Evolutionary conservation across 1,284 basidiomycete species (phyloP), one percentile per base, ranked within the genome.

Genomic region (Sanghuangporus baumii): DNA sequence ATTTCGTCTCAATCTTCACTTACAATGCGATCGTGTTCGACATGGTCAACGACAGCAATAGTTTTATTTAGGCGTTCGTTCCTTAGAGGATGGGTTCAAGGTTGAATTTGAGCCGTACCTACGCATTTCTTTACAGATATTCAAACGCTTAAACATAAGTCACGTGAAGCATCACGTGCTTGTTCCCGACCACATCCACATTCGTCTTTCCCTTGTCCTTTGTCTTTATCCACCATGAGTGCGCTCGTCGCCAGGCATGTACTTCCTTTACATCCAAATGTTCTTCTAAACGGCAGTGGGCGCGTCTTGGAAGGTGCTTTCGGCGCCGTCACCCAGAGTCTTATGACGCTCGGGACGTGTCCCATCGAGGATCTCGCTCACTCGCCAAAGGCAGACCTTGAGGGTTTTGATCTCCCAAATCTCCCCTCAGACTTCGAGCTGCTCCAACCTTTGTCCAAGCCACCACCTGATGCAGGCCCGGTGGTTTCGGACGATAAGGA

Each of bases 1-100:
- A 31, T 3, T 5, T 38, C 6, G 9, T 46, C 31, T 31, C 11
- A 46, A 37, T 11, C 16, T 26, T 23, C 3, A 80, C 87, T 66
- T 72, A 87, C 88, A 91, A 73, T 6, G 88, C 81, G 66, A 91
- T 89, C 14, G 88, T 90, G 74, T 89, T 89, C 18, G 88, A 88
- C 88, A 89, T 89, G 43, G 51, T 54, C 20, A 37, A 61, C 23
- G 26, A 50, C 9, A 16, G 26, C 37, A 36, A n/a, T 7, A 7
- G 3, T 6, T 46, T 46, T 9, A 46, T 14, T 46, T n/a, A 14
- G 8, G 9, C 43, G 43, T 46, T 11, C 16, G 18, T 46, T n/a
- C 16, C 3, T 46, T 7, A 6, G 20, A 46, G 9, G 16, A 8
- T n/a, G 20, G 1, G 40, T 41, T n/a, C n/a, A n/a, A n/a, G n/a